phyloP scores from a whole-genome alignment of 2,329 filamentous ascomycete genomes.

The Neodidymelliopsis sp. region DNA sequence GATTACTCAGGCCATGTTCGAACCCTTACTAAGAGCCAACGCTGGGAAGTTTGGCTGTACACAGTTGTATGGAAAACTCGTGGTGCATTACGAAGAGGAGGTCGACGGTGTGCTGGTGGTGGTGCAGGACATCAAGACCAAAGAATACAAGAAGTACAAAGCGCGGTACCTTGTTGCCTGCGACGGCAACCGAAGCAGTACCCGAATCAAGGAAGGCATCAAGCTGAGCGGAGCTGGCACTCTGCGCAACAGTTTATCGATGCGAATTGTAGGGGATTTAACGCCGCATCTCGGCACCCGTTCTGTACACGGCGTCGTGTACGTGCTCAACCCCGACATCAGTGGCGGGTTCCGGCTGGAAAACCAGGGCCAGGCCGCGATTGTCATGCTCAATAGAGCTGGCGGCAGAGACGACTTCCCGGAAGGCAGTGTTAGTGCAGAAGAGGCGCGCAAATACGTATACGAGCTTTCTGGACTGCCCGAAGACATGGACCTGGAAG shows the following conservation, averaged over 20 bases:
- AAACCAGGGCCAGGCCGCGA: not conserved
- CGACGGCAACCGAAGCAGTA: constrained; percentile 5
- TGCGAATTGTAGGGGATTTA: not conserved
- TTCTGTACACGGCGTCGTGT: not conserved
- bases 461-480: not conserved
- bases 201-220: constrained; percentile 3
- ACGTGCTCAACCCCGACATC: not conserved
- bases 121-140: not conserved
- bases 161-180: constrained; percentile 8
- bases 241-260: not conserved
- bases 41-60: not conserved
- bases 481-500: not conserved
- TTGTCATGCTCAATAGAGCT: not conserved
- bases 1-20: constrained; percentile 8
- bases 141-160: constrained; percentile 2
- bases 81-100: constrained; percentile 7
- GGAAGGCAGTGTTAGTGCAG: not conserved
- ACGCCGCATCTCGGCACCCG: not conserved
- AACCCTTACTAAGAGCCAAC: constrained; percentile 1
- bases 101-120: constrained; percentile 1
- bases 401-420: not conserved
- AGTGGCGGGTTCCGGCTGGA: not conserved
- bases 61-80: not conserved
- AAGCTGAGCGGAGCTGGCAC: not conserved
- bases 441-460: not conserved